Percentiles rank a stretch among this genome's conserved stretches.
These are phyloP conservation scores for Cryptomeria japonica DNA, from an alignment of 75 land plant species.

Conservation along the genomic window DNA sequence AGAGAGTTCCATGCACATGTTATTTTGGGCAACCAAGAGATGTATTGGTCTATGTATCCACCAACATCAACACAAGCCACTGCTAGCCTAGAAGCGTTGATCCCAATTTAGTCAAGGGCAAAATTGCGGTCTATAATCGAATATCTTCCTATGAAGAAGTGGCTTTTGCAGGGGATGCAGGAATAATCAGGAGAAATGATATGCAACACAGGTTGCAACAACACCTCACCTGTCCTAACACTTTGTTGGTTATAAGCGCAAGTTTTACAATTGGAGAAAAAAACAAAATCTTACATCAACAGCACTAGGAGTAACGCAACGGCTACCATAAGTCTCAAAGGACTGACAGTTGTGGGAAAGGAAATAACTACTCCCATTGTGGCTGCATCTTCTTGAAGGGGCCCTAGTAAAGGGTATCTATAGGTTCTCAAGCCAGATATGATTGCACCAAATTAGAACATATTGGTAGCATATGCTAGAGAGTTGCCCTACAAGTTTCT, in stretches of 20 bases:
- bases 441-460: slow-evolving; percentile 37
- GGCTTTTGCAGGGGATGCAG: background rate
- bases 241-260: slow-evolving; percentile 9
- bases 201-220: background rate
- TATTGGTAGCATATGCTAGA: slow-evolving; percentile 25
- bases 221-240: no score
- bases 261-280: slow-evolving; percentile 6
- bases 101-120: background rate
- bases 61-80: no score
- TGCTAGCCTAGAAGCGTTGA: background rate
- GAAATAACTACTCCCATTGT: slow-evolving; percentile 23
- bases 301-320: slow-evolving; percentile 5
- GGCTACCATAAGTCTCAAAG: background rate
- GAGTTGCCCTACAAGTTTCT: background rate
- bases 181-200: slow-evolving; percentile 17
- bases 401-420: slow-evolving; percentile 26
- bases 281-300: slow-evolving; percentile 23
- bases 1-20: slow-evolving; percentile 15
- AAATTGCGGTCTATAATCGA: background rate
- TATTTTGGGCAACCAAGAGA: background rate
- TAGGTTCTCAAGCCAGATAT: slow-evolving; percentile 46
- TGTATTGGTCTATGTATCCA: background rate
- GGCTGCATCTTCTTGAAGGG: slow-evolving; percentile 30
- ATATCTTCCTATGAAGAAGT: background rate
- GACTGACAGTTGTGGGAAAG: slow-evolving; percentile 17